A percentile compares a stretch with the other conserved stretches of the same genome.
Evolutionary conservation across 495 filamentous ascomycete genomes (phyloP).

Genomic region (Annulohypoxylon bovei): DNA sequence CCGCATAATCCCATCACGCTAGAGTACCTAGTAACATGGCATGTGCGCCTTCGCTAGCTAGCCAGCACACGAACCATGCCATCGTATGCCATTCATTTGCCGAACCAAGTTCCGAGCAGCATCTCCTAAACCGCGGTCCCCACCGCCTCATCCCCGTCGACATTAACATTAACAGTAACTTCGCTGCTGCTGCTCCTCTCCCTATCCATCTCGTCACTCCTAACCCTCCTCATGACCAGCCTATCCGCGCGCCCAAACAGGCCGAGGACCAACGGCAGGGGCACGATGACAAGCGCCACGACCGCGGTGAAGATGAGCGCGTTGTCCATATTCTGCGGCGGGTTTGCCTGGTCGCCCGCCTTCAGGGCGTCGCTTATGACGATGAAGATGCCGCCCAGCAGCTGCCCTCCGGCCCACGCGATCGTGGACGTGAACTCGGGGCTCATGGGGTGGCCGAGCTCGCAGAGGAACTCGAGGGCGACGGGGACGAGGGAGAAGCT

Average conservation of each 20-base stretch:
- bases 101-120: too few species aligned
- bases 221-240: conserved; percentile 65
- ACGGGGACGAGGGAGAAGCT: conserved; percentile 85
- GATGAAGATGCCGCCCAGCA: conserved; percentile 85
- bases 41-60: too few species aligned
- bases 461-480: conserved; percentile 84
- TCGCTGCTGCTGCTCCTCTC: neutral
- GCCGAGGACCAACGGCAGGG: conserved; percentile 74
- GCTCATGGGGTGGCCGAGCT: conserved; percentile 86
- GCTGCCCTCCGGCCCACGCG: conserved; percentile 83
- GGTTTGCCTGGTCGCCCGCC: conserved; percentile 61
- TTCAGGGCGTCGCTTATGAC: conserved; percentile 82
- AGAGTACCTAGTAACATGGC: too few species aligned
- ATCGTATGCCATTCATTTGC: too few species aligned
- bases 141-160: neutral
- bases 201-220: conserved; percentile 42
- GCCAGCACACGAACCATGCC: neutral
- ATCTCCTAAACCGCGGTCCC: neutral
- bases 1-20: neutral
- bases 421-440: conserved; percentile 86
- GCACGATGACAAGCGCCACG: conserved; percentile 69
- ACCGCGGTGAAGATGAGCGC: conserved; percentile 84
- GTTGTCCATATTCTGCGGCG: conserved; percentile 74
- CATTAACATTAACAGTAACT: neutral
- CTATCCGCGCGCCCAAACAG: conserved; percentile 66